Conservation (phyloP, 1,284 basidiomycete genomes). For the Mixia osmundae region DNA sequence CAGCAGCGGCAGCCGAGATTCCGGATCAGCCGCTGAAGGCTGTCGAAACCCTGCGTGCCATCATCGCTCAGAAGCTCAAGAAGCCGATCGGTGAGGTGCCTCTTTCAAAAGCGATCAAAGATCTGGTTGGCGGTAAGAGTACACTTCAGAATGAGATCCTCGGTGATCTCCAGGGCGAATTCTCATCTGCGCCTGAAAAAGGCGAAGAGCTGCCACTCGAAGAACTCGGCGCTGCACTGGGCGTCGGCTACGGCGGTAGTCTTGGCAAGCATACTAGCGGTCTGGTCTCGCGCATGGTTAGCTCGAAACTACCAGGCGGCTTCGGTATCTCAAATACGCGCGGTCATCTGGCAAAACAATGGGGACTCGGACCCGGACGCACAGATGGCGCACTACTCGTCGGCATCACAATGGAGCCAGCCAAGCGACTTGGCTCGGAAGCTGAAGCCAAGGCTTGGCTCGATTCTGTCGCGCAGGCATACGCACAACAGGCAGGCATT, state of each 20-base stretch:
- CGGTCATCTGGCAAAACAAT: constrained; percentile 60
- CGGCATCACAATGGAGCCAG: constrained; percentile 72
- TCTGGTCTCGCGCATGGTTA: constrained; percentile 71
- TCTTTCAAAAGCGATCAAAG: constrained; percentile 88
- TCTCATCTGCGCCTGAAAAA: constrained; percentile 70
- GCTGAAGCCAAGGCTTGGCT: constrained; percentile 83
- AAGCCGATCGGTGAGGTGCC: constrained; percentile 74
- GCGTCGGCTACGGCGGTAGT: constrained; percentile 54
- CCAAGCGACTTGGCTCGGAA: constrained; percentile 80
- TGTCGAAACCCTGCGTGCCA: constrained; percentile 60
- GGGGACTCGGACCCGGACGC: constrained; percentile 76
- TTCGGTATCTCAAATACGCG: constrained; percentile 93
- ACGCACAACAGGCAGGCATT: constrained; percentile 70
- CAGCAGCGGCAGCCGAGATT: constrained; percentile 42
- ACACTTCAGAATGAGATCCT: constrained; percentile 34
- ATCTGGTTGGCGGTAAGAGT: constrained; percentile 93
- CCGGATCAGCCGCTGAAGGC: constrained; percentile 83
- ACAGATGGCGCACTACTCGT: constrained; percentile 78
- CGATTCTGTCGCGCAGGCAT: constrained; percentile 56
- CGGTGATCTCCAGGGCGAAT: constrained; percentile 20
- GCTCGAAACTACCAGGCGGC: constrained; percentile 94
- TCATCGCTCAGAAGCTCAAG: constrained; percentile 96
- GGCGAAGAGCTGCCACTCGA: constrained; percentile 89
- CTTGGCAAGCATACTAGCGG: constrained; percentile 90
- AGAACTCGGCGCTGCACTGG: constrained; percentile 70